phyloP scores from a whole-genome alignment of 148 eudicot species.

The Nepenthes mirabilis region DNA sequence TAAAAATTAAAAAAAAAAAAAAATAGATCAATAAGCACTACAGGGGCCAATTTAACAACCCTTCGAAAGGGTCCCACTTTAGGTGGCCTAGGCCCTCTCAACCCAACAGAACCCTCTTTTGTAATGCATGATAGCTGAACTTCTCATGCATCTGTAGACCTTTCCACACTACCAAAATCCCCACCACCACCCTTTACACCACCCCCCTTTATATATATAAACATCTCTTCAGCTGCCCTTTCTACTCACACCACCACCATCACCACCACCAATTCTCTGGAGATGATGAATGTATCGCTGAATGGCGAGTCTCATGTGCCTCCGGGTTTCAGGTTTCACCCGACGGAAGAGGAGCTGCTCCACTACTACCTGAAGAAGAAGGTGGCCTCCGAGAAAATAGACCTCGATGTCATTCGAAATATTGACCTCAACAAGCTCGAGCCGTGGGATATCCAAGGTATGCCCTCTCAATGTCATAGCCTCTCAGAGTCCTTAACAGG shows the following conservation, averaged over 20 bases:
- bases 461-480: not conserved
- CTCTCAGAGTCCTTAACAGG: no score
- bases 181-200: not conserved
- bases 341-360: conserved; percentile 57
- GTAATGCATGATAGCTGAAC: conserved; percentile 6
- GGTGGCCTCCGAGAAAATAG: conserved; percentile 33
- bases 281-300: conserved; percentile 30
- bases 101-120: no score
- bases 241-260: not conserved
- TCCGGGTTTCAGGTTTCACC: conserved; percentile 57
- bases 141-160: conserved; percentile 7
- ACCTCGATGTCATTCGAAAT: conserved; percentile 47
- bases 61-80: no score
- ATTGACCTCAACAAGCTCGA: conserved; percentile 62
- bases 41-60: no score
- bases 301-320: conserved; percentile 45
- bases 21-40: no score
- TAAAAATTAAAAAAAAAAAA: no score
- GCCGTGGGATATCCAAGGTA: conserved; percentile 75
- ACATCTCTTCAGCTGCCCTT: not conserved
- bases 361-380: conserved; percentile 49
- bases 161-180: not conserved
- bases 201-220: conserved; percentile 7
- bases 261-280: conserved; percentile 2
- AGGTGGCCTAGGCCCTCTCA: no score